Conservation (phyloP, 768 basidiomycete genomes). For the Lentinus tigrinus region DNA sequence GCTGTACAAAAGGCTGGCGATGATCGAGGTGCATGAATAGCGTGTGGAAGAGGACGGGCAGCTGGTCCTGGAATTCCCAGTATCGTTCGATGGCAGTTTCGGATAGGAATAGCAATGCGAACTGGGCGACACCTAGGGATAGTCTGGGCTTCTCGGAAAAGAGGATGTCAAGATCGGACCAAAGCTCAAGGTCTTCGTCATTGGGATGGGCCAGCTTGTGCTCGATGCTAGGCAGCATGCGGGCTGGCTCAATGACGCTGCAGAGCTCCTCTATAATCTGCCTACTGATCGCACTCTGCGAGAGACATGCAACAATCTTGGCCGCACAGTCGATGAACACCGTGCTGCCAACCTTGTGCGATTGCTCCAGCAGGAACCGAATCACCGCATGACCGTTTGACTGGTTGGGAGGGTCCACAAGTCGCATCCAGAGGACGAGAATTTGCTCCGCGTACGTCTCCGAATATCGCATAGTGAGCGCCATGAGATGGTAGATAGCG, state of each 20-base stretch:
- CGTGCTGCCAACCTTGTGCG: conserved; percentile 76
- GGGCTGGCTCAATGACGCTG: conserved; percentile 77
- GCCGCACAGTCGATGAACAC: conserved; percentile 78
- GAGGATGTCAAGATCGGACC: conserved; percentile 76
- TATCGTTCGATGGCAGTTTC: conserved; percentile 74
- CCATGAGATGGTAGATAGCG: conserved; percentile 77
- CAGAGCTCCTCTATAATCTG: conserved; percentile 83
- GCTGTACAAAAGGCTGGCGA: conserved; percentile 63
- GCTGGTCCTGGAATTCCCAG: conserved; percentile 69
- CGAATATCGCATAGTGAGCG: conserved; percentile 76
- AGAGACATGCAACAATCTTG: conserved; percentile 80
- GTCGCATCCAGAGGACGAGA: conserved; percentile 70
- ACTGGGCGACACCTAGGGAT: conserved; percentile 79
- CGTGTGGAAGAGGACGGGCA: conserved; percentile 76
- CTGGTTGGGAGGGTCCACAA: conserved; percentile 70
- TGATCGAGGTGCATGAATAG: conserved; percentile 85
- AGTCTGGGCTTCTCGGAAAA: conserved; percentile 72
- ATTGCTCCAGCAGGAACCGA: conserved; percentile 84
- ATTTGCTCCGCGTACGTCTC: conserved; percentile 79
- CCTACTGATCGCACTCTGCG: conserved; percentile 69
- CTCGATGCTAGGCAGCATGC: conserved; percentile 78
- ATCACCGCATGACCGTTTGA: conserved; percentile 78
- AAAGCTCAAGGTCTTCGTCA: conserved; percentile 68
- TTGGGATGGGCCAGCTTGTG: conserved; percentile 64
- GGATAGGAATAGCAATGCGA: conserved; percentile 81